Evolutionary conservation across 1,139 yeast genomes (phyloP).

Genomic region (Taphrina flavorubra): DNA sequence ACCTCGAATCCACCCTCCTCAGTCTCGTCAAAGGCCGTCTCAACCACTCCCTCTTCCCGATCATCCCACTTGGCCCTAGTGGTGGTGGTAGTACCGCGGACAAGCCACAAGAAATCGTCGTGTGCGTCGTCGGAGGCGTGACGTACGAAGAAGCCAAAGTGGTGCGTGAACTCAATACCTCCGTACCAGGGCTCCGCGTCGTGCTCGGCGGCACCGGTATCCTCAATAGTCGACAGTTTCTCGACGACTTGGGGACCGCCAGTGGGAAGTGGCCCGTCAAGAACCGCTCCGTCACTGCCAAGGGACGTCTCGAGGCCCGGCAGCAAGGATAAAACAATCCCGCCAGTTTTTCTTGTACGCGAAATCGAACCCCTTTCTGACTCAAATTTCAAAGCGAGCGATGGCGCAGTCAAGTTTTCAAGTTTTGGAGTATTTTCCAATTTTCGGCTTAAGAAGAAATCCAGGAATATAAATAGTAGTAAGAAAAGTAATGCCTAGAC

Average conservation of each 20-base stretch:
- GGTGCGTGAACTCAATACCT: conserved; percentile 68
- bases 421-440: background rate
- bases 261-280: conserved; percentile 32
- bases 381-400: background rate
- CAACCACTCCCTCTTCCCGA: conserved; percentile 58
- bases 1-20: conserved; percentile 62
- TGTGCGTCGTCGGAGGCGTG: conserved; percentile 86
- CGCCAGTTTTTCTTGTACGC: no score
- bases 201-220: conserved; percentile 81
- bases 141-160: conserved; percentile 91
- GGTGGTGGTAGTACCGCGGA: conserved; percentile 51
- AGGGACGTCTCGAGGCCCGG: conserved; percentile 2
- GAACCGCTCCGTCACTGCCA: conserved; percentile 11
- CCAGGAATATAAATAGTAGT: no score
- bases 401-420: background rate
- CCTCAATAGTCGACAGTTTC: conserved; percentile 64
- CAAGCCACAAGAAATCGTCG: conserved; percentile 72
- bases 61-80: no score
- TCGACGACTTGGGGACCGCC: conserved; percentile 49
- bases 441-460: no score
- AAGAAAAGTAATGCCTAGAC: background rate
- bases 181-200: conserved; percentile 57
- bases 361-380: no score
- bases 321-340: no score
- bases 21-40: conserved; percentile 61